These are phyloP conservation scores for Pythium chondricola DNA, from an alignment of 352 stramenopile species.

Conservation along the genomic window DNA sequence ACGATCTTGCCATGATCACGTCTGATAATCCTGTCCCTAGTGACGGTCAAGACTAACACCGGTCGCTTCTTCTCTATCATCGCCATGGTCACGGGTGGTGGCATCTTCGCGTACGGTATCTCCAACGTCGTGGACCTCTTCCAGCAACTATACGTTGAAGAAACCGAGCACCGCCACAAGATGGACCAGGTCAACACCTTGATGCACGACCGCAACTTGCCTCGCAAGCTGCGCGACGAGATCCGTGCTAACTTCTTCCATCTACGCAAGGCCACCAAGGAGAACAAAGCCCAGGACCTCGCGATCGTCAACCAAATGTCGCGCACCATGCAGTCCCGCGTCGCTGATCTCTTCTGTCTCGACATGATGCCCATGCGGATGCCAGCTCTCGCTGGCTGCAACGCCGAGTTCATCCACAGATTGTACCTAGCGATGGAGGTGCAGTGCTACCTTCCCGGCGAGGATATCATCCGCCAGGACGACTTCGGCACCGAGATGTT, in stretches of 20 bases:
- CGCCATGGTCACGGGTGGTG: constrained; percentile 66
- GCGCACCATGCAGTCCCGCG: constrained; percentile 57
- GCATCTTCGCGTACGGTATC: constrained; percentile 83
- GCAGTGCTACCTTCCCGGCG: constrained; percentile 61
- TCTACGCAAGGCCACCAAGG: constrained; percentile 59
- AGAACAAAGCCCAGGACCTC: constrained; percentile 60
- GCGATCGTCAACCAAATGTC: constrained; percentile 69
- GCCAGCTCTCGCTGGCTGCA: constrained; percentile 65
- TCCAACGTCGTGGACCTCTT: constrained; percentile 77
- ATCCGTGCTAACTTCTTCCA: constrained; percentile 79
- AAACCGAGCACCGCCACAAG: constrained; percentile 57
- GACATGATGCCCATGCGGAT: constrained; percentile 67
- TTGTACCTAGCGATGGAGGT: constrained; percentile 72
- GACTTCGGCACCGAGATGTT: constrained; percentile 81
- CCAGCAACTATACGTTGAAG: constrained; percentile 66
- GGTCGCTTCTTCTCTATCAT: constrained; percentile 63
- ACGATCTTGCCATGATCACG: neutral
- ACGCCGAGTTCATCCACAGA: constrained; percentile 74
- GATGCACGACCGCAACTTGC: constrained; percentile 56
- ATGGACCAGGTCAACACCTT: constrained; percentile 78
- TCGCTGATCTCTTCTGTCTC: constrained; percentile 65
- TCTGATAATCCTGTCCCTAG: constrained; percentile 16
- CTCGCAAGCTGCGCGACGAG: constrained; percentile 64
- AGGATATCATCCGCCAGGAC: constrained; percentile 75
- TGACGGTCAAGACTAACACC: constrained; percentile 61